These are phyloP conservation scores for Phragmites australis DNA, from an alignment of 176 grass and related monocot genomes.

Conservation along the genomic window DNA sequence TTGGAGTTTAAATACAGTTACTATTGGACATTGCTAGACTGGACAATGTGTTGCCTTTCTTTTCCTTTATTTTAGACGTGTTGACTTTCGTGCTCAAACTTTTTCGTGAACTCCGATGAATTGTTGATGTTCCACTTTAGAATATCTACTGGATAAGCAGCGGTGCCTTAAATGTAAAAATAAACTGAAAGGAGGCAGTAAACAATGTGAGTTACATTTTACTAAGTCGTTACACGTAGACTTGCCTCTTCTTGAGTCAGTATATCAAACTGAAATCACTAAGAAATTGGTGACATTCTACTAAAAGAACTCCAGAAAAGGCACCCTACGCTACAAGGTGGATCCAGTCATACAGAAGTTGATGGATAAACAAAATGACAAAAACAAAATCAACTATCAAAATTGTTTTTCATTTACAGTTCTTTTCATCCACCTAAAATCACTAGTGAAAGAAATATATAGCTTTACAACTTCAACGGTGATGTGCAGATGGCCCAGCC, in stretches of 20 bases:
- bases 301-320: not conserved
- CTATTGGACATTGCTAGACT: not conserved
- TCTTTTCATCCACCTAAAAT: constrained; percentile 44
- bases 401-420: constrained; percentile 57
- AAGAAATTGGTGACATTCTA: not conserved
- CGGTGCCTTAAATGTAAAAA: no score
- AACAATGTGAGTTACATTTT: no score
- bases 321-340: not conserved
- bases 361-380: not conserved
- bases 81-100: no score
- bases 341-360: not conserved
- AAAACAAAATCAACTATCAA: constrained; percentile 38
- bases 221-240: no score
- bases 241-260: not conserved
- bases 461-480: constrained; percentile 38
- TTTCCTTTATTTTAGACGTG: no score
- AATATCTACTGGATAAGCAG: no score
- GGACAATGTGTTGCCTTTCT: not conserved
- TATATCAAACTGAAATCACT: not conserved
- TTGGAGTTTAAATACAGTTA: not conserved
- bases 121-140: no score
- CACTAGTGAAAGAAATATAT: constrained; percentile 9
- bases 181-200: no score
- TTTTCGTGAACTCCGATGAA: no score
- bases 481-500: constrained; percentile 31